phyloP scores from a whole-genome alignment of 2,329 filamentous ascomycete species.

The Fusarium sp. region DNA sequence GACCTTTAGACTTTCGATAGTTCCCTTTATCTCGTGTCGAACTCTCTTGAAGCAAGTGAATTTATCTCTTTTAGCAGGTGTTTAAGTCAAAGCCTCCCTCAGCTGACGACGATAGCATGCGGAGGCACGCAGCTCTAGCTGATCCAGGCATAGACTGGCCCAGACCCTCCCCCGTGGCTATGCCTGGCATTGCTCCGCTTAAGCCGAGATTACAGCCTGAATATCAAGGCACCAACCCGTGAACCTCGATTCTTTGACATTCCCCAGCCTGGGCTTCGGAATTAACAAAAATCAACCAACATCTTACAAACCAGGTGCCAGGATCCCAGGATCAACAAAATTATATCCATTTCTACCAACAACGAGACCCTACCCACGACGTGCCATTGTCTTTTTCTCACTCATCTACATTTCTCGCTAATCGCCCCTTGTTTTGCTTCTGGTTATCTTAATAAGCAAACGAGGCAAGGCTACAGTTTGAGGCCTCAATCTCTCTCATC shows the following conservation, averaged over 20 bases:
- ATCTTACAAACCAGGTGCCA: slow-evolving; percentile 33
- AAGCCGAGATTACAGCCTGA: slow-evolving; percentile 14
- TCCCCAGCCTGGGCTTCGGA: slow-evolving; percentile 4
- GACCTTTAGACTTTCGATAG: neutral
- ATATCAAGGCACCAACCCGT: slow-evolving; percentile 1
- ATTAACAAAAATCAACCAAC: slow-evolving; percentile 28
- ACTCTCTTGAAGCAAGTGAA: neutral
- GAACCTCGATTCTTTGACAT: slow-evolving; percentile 13
- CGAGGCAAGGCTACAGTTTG: neutral
- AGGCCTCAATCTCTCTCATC: slow-evolving; percentile 6
- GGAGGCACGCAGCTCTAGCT: neutral
- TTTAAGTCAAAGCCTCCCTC: neutral
- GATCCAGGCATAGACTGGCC: neutral
- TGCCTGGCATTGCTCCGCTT: slow-evolving; percentile 8
- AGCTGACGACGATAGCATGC: neutral
- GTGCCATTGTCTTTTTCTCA: neutral
- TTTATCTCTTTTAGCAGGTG: neutral
- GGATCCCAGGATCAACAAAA: slow-evolving; percentile 21
- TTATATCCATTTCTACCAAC: slow-evolving; percentile 13
- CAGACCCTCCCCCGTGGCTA: neutral
- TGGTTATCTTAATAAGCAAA: slow-evolving; percentile 32
- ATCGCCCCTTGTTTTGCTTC: neutral
- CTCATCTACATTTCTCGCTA: neutral
- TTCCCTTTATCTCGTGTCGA: neutral
- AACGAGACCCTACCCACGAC: neutral